Evolutionary conservation across 2,329 filamentous ascomycete genomes (phyloP).

Genomic region (Sporothrix phasma): DNA sequence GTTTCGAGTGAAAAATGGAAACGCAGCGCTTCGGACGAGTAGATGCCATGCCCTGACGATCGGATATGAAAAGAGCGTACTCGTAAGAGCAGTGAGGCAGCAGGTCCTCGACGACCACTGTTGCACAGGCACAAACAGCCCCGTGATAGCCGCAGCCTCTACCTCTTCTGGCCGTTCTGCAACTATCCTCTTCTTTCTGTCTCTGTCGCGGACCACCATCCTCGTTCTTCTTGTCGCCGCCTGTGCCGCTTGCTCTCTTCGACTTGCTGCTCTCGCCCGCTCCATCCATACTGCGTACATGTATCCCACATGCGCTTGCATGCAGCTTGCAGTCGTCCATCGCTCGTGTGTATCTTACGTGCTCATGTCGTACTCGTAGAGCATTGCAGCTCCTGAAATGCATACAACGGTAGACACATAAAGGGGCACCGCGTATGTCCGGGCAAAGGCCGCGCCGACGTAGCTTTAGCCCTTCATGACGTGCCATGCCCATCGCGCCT

Average conservation of each 20-base stretch:
- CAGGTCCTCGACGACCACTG: not conserved
- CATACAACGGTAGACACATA: not conserved
- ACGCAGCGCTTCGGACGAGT: too few relatives aligned
- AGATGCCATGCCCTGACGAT: conserved; percentile 6
- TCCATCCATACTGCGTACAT: not conserved
- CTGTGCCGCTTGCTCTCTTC: not conserved
- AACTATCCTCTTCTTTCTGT: not conserved
- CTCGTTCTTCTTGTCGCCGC: not conserved
- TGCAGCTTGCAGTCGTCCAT: too few relatives aligned
- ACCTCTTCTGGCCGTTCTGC: not conserved
- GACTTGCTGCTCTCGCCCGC: not conserved
- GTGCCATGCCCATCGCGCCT: conserved; percentile 1
- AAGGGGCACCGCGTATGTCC: not conserved
- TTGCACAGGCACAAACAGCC: not conserved
- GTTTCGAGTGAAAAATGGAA: not conserved
- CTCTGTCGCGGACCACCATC: not conserved
- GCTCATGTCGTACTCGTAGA: too few relatives aligned
- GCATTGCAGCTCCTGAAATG: too few relatives aligned
- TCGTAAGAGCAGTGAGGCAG: not conserved
- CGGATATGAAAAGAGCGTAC: not conserved
- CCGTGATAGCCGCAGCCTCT: conserved; percentile 6
- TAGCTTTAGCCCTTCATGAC: too few relatives aligned
- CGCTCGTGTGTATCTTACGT: too few relatives aligned
- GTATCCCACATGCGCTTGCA: not conserved
- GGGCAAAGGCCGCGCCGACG: not conserved